These are phyloP conservation scores for Saccharomyces uvarum DNA, from an alignment of 1,139 yeast genomes.

Conservation along the genomic window DNA sequence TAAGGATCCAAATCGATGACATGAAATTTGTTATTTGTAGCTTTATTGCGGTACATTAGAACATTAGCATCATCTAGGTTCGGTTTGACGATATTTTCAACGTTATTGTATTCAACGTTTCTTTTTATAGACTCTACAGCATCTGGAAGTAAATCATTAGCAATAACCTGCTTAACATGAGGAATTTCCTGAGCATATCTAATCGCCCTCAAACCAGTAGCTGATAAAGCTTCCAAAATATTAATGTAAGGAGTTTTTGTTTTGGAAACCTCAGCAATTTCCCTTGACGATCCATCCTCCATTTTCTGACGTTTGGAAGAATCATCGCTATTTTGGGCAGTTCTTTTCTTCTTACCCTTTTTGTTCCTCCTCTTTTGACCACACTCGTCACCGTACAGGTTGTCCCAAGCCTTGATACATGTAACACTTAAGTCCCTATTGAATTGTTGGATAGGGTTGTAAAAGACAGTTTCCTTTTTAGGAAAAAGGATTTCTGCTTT, in stretches of 20 bases:
- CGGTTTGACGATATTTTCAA: slow-evolving; percentile 47
- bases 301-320: slow-evolving; percentile 23
- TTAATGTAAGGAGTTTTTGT: slow-evolving; percentile 42
- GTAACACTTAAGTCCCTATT: slow-evolving; percentile 83
- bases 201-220: slow-evolving; percentile 90
- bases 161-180: slow-evolving; percentile 58
- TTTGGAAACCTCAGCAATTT: slow-evolving; percentile 11
- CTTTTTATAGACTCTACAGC: slow-evolving; percentile 79
- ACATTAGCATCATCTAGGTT: slow-evolving; percentile 84
- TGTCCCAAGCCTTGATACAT: slow-evolving; percentile 81
- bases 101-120: slow-evolving; percentile 61
- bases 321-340: slow-evolving; percentile 12
- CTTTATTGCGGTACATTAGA: slow-evolving; percentile 54
- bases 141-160: slow-evolving; percentile 78
- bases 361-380: slow-evolving; percentile 31
- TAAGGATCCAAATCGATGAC: slow-evolving; percentile 93
- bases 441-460: slow-evolving; percentile 94
- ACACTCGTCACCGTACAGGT: slow-evolving; percentile 38
- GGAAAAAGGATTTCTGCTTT: slow-evolving; percentile 73
- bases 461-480: slow-evolving; percentile 70
- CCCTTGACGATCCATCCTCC: slow-evolving; percentile 12
- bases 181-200: slow-evolving; percentile 90
- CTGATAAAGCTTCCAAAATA: slow-evolving; percentile 83
- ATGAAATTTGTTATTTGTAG: slow-evolving; percentile 48
- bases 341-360: slow-evolving; percentile 24